Percentiles rank a stretch among this genome's conserved stretches.
Evolutionary conservation across 257 asterid species (phyloP).

Genomic region (Petunia axillaris): DNA sequence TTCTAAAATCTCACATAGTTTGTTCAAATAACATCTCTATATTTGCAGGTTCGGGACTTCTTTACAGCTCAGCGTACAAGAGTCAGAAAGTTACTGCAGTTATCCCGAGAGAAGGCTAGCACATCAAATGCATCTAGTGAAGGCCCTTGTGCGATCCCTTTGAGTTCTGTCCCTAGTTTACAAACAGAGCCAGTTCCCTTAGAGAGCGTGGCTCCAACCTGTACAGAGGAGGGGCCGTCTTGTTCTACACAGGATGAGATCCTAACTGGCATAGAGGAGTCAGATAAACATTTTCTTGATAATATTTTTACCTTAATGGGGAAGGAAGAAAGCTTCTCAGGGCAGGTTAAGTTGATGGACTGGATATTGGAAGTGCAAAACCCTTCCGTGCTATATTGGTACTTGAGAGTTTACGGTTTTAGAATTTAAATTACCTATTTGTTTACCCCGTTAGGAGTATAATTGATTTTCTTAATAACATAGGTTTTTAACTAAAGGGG

Average conservation of each 20-base stretch:
- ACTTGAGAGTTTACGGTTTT: conserved; percentile 30
- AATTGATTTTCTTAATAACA: conserved; percentile 28
- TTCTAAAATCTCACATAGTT: neutral
- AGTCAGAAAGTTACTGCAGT: conserved; percentile 75
- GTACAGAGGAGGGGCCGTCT: conserved; percentile 62
- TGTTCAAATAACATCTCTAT: conserved; percentile 16
- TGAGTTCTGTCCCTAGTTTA: conserved; percentile 45
- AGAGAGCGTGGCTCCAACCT: conserved; percentile 53
- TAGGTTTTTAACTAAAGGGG: conserved; percentile 88
- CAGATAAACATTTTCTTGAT: conserved; percentile 65
- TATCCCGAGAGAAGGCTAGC: conserved; percentile 66
- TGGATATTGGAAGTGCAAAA: conserved; percentile 77
- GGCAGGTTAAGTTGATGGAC: conserved; percentile 86
- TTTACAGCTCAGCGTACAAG: conserved; percentile 77
- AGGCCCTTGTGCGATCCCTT: conserved; percentile 44
- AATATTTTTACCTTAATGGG: conserved; percentile 77
- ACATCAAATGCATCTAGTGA: conserved; percentile 47
- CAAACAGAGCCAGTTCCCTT: conserved; percentile 69
- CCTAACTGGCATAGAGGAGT: conserved; percentile 57
- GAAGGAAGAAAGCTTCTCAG: conserved; percentile 86
- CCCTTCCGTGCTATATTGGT: conserved; percentile 75
- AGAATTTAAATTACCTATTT: neutral
- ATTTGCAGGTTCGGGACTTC: conserved; percentile 80
- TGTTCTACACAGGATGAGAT: conserved; percentile 54
- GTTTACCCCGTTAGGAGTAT: conserved; percentile 11